Evolutionary conservation across 2,329 filamentous ascomycete genomes (phyloP), one percentile per base, ranked within the genome.

Genomic region (Knufia fluminis): DNA sequence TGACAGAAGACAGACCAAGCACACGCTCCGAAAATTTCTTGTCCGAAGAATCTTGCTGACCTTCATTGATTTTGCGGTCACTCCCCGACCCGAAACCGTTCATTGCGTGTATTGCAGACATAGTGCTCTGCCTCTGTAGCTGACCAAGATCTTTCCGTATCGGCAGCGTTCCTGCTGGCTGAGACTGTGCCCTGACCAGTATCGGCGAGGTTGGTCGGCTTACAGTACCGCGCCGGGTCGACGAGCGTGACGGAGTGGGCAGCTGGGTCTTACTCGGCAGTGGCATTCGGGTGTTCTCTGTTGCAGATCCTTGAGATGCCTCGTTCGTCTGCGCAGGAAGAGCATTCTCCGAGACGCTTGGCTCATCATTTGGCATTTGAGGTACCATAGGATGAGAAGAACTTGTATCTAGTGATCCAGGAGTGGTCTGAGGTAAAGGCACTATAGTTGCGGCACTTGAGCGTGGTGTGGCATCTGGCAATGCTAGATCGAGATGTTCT

Each of bases 11-110:
- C 1, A 91, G 67, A 0, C 81, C 82, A 10, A 89, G 70, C 48
- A n/a, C n/a, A n/a, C 83, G 80, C 56, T 88, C 88, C 12, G 80
- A 80, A 49, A 95, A 72, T 59, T 86, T 88, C 66, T 86, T 91
- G 54, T 95, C 86, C 1, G 71, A 58, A 14, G 63, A 60, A 50
- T 68, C 71, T 7, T 64, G 54, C 47, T 66, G 68, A 22, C 57
- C 48, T 23, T 66, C 63, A 41, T 28, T 24, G n/a, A 22, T 48
- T 49, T 42, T 53, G 17, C 49, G 50, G 17, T 53, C 53, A 28
- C 32, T 28, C 22, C 42, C 47, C 32, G 49, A 50, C 10, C 52
- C 54, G 39, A 57, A 56, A 0, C 55, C 59, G 38, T 57, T 55
- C 31, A 56, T 54, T 28, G 54, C 56, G 36, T 51, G 54, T 24